Conservation (phyloP, 345 rosid genomes). For the Dimocarpus longan region DNA sequence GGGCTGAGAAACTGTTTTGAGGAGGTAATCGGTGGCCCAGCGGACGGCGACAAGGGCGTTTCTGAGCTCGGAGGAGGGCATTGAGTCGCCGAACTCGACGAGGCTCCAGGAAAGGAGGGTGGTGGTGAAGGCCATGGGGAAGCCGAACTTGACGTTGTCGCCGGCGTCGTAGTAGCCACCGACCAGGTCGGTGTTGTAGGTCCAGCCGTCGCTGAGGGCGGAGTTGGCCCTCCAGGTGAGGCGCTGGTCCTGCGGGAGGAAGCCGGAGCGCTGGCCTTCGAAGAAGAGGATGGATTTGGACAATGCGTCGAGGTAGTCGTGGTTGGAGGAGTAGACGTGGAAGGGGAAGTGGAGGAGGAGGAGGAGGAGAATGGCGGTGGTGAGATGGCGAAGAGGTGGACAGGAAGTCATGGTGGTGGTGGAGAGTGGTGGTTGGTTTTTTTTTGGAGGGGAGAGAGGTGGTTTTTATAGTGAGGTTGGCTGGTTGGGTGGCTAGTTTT, state of each 20-base stretch:
- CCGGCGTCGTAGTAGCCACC: conserved; percentile 99
- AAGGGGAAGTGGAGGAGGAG: conserved; percentile 12
- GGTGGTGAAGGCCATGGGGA: conserved; percentile 96
- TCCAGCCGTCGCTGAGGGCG: conserved; percentile 79
- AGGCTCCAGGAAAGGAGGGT: conserved; percentile 92
- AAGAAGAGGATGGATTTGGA: conserved; percentile 92
- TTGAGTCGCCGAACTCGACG: conserved; percentile 76
- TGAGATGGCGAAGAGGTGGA: background rate
- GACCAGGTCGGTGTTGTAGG: conserved; percentile 60
- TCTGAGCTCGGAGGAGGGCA: conserved; percentile 70
- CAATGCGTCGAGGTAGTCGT: conserved; percentile 75
- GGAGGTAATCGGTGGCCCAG: conserved; percentile 81
- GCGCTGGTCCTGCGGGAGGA: conserved; percentile 71
- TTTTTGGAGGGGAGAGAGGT: background rate
- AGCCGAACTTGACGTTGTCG: conserved; percentile 85
- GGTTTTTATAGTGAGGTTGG: background rate
- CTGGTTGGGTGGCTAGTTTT: background rate
- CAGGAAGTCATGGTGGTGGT: conserved; percentile 23
- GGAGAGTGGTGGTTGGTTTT: background rate
- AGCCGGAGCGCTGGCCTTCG: conserved; percentile 95
- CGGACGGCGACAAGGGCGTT: conserved; percentile 70
- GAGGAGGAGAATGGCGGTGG: background rate
- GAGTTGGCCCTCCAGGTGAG: conserved; percentile 70
- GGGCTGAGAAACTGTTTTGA: conserved; percentile 89
- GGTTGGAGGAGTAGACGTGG: conserved; percentile 33